Evolutionary conservation across 768 basidiomycete genomes (phyloP).

Genomic region (Ramaria sp.): DNA sequence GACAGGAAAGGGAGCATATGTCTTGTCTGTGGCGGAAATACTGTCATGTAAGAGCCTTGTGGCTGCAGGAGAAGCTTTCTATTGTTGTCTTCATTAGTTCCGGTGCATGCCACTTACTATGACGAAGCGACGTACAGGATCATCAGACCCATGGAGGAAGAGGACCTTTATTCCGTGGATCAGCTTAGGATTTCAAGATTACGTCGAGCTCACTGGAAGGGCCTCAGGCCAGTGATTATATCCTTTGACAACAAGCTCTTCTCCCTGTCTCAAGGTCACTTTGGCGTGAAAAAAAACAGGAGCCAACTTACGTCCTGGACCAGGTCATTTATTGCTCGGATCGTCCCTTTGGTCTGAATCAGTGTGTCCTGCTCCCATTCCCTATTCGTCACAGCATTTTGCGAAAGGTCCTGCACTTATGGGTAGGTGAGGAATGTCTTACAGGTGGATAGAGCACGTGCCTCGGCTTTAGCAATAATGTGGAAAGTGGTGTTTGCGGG

Average conservation of each 20-base stretch:
- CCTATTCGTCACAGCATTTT: conserved; percentile 26
- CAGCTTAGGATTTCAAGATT: not conserved
- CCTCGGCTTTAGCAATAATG: not conserved
- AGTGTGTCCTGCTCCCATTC: conserved; percentile 52
- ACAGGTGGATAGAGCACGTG: not conserved
- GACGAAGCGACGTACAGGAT: conserved; percentile 29
- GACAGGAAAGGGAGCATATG: conserved; percentile 29
- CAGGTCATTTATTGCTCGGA: conserved; percentile 53
- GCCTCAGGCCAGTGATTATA: conserved; percentile 51
- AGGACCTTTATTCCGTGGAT: conserved; percentile 31
- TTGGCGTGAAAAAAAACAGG: conserved; percentile 13
- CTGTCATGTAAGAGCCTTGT: conserved; percentile 42
- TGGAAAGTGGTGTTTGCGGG: not conserved
- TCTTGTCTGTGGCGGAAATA: conserved; percentile 42
- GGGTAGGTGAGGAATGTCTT: not conserved
- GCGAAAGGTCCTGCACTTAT: conserved; percentile 40
- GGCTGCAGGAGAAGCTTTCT: conserved; percentile 18
- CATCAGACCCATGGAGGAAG: conserved; percentile 51
- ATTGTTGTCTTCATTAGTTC: no score
- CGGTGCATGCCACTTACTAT: no score
- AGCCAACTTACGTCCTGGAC: conserved; percentile 35
- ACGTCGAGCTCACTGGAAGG: conserved; percentile 41
- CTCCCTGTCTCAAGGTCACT: conserved; percentile 36
- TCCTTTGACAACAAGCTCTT: conserved; percentile 34
- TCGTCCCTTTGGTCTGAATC: conserved; percentile 39